Base-by-base conservation (phyloP, 2,329 filamentous ascomycete species). In the Xylariomycetidae sp. region DNA sequence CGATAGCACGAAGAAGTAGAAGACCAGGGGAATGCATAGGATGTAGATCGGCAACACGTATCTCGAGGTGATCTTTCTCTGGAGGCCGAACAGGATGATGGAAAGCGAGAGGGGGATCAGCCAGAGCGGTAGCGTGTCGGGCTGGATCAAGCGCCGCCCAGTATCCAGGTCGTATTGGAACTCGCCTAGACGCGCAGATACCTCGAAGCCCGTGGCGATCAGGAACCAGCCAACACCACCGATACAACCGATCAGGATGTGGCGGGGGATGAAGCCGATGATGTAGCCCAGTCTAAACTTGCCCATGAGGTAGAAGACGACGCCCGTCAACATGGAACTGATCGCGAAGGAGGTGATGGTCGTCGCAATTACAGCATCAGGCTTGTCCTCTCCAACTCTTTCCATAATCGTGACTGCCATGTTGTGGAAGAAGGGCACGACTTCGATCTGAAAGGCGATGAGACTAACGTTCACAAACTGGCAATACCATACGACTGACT, bases 361-460 rank as follows among this genome's bases (percentile, higher is more conserved):
- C 0, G 92, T 98, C 19, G 92, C 89, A 43, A 95, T 83, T 29
- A 98, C 82, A 3, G 87, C 84, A 48, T 92, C 81, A 1, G 85
- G 79, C 17, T 92, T 79, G 14, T 89, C 79, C 42, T 83, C 76
- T 12, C 90, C 86, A 44, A 98, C 80, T 26, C 74, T 70, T 10
- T 70, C 67, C 45, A 92, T 79, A 53, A 96, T 95, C 19, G 83
- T 90, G 43, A 82, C 79, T 1, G 92, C 89, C 90, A 98, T 98
- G 52, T 90, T 94, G 63, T 98, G 92, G 57, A 98, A 96, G 64
- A 98, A 98, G 0, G 90, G 92, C 1, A 98, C 90, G 1, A 96
- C 90, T 63, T 98, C 92, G 46, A 96, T 98, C 76, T 82, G 42
- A 38, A n/a, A n/a, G n/a, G n/a, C n/a, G n/a, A n/a, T n/a, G n/a